phyloP scores from a whole-genome alignment of 2,329 filamentous ascomycete species.

The Alternaria brassicicola region DNA sequence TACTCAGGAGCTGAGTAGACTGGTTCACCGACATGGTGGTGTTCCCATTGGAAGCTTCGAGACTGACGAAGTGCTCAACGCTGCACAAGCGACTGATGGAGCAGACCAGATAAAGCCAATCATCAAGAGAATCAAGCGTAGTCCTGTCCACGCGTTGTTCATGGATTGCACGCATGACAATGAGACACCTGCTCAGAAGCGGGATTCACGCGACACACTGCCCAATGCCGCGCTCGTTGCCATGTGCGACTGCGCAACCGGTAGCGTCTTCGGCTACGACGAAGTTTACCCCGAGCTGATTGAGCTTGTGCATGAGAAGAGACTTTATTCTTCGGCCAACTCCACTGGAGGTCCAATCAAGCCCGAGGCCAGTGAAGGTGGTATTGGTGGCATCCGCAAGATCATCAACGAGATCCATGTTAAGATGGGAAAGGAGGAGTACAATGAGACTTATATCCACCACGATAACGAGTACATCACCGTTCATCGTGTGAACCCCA shows the following conservation, averaged over 20 bases:
- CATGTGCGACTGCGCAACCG: constrained; percentile 94
- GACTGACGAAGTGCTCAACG: constrained; percentile 79
- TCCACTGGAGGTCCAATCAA: constrained; percentile 66
- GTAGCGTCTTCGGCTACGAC: constrained; percentile 97
- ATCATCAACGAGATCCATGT: constrained; percentile 93
- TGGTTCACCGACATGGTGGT: constrained; percentile 92
- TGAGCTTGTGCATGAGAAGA: constrained; percentile 89
- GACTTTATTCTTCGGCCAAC: constrained; percentile 79
- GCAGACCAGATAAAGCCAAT: constrained; percentile 48
- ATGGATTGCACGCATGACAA: constrained; percentile 99
- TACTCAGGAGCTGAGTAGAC: constrained; percentile 85
- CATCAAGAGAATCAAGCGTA: constrained; percentile 82
- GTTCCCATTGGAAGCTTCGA: constrained; percentile 97
- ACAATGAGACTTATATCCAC: constrained; percentile 94
- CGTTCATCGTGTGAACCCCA: constrained; percentile 91
- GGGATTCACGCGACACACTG: constrained; percentile 90
- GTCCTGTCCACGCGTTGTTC: constrained; percentile 89
- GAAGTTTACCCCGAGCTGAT: constrained; percentile 92
- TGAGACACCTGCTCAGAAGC: constrained; percentile 91
- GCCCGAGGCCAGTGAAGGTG: constrained; percentile 73
- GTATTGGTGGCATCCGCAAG: constrained; percentile 90
- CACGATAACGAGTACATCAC: constrained; percentile 97
- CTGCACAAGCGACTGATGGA: constrained; percentile 53
- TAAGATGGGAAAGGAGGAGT: constrained; percentile 92
- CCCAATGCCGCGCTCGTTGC: constrained; percentile 92